Base-by-base conservation (phyloP, 441 rosid genomes). In the Gossypium davidsonii region DNA sequence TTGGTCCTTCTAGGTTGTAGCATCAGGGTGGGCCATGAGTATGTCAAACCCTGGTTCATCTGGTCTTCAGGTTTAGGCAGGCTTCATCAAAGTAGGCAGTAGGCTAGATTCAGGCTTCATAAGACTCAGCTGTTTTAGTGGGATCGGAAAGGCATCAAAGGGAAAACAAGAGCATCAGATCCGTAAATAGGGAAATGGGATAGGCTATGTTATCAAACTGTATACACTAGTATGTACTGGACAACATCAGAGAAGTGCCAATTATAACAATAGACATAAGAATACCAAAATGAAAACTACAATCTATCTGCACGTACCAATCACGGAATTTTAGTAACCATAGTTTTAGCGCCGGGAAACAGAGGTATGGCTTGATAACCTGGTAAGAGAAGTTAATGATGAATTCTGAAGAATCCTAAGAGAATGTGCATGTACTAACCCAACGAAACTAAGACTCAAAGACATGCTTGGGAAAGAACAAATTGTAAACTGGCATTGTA, bases 31-130 rank as follows among this genome's bases (percentile, higher is more conserved):
- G 93, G 89, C 87, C 89, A 91, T 78, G 85, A 79, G 75, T 77
- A 75, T 83, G 84, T 78, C 87, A 88, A 83, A 78, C 76, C 77
- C 91, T 82, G 86, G 93, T 90, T 88, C 93, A 90, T 87, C 90
- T 74, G 89, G 90, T 93, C 97, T 89, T 93, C 99, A 71, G 74
- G 90, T 85, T 87, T 84, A 83, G 91, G 88, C 95, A 80, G 87
- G 92, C 94, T 86, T 85, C 92, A 80, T 81, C 88, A 85, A 83
- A 81, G 82, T 86, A 76, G 90, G 86, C 90, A 76, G 89, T 82
- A 80, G 92, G 89, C 89, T 78, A 87, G 94, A 97, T 84, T 91
- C 98, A 79, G 94, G 97, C 97, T 88, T 87, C 97, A 83, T 82
- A 81, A 84, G 83, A 83, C 81, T 87, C 89, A 83, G 93, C 98